A percentile compares a stretch with the other conserved stretches of the same genome.
These are phyloP conservation scores for Phytophthora syringae DNA, from an alignment of 352 stramenopile species.

Conservation along the genomic window DNA sequence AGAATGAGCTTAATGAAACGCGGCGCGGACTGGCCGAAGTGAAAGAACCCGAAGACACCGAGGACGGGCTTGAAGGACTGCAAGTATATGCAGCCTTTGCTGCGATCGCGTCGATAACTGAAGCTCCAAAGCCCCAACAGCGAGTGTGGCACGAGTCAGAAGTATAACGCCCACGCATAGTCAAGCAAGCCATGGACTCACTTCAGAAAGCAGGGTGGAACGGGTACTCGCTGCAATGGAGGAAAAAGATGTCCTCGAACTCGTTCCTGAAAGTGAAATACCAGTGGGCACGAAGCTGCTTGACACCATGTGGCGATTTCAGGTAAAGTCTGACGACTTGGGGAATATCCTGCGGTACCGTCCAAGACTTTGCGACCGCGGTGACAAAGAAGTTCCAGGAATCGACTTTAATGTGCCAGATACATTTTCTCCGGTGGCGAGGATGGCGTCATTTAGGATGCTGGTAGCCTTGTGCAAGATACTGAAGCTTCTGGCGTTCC, in stretches of 20 bases:
- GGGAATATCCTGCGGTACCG: conserved; percentile 7
- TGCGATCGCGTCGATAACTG: not conserved
- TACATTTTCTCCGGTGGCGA: conserved; percentile 1
- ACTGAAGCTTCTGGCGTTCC: not conserved
- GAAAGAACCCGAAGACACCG: too few relatives aligned
- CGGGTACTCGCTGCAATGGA: conserved; percentile 4
- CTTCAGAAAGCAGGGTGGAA: conserved; percentile 1
- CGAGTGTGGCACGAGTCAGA: conserved; percentile 5
- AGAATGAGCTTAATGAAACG: not conserved
- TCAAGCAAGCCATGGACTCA: not conserved
- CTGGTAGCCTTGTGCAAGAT: conserved; percentile 1
- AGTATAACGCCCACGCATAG: not conserved
- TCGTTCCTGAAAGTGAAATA: conserved; percentile 10
- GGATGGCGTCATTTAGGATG: conserved; percentile 9
- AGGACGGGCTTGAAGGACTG: not conserved
- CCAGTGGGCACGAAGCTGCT: not conserved
- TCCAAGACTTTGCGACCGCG: not conserved
- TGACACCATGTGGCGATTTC: conserved; percentile 12
- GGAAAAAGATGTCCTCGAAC: conserved; percentile 12
- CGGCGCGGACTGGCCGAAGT: too few relatives aligned
- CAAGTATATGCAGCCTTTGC: conserved; percentile 7
- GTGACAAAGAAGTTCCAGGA: conserved; percentile 5
- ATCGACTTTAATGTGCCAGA: conserved; percentile 12
- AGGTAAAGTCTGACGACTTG: conserved; percentile 6
- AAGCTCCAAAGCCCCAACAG: not conserved